Base-by-base conservation (phyloP, 2,329 filamentous ascomycete genomes). In the Torrubiella hemipterigena region DNA sequence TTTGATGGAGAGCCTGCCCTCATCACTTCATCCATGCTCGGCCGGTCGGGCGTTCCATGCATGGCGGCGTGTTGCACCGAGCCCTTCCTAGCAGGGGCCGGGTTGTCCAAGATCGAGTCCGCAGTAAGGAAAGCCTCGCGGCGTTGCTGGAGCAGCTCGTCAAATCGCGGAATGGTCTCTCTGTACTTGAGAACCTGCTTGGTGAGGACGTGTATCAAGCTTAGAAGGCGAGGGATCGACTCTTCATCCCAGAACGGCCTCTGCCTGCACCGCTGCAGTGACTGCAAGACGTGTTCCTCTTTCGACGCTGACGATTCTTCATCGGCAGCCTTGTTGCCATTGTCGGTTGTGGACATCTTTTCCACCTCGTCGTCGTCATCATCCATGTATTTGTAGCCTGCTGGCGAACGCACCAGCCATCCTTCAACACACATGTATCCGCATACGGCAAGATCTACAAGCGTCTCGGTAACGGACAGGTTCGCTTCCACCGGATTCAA, bases 401-500 rank as follows among this genome's bases (percentile, higher is more conserved):
- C 63, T 4, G 82, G 81, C 32, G 79, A 74, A 12, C 84, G 77
- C 6, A 89, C 63, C 18, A 96, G 61, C 89, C 91, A 98, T n/a
- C 82, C 81, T 47, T 95, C 85, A 10, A 95, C 67, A 14, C 77
- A 75, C 48, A 94, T 79, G 39, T 83, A 81, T 6, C 85, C 81
- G 44, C 91, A 96, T 1, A 82, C 76, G 9, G 82, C 82, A 24
- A 98, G 64, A 41, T 84, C 81, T 17, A 93, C 71, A 26, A 96
- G 65, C 1, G 81, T 72, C 45, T 93, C 83, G 0, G 89, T 96
- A 2, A 95, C 65, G 0, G 81, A 81, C 4, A 98, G 61, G 43
- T 98, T 98, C 3, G 82, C 87, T 44, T 95, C 85, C 3, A 96
- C 77, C 3, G 85, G 79, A 45, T 98, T 98, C 5, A 83, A 69